A percentile compares a stretch with the other conserved stretches of the same genome.
These are phyloP conservation scores for Pleurotus salmoneostramineus DNA, from an alignment of 768 basidiomycete genomes.

Conservation along the genomic window DNA sequence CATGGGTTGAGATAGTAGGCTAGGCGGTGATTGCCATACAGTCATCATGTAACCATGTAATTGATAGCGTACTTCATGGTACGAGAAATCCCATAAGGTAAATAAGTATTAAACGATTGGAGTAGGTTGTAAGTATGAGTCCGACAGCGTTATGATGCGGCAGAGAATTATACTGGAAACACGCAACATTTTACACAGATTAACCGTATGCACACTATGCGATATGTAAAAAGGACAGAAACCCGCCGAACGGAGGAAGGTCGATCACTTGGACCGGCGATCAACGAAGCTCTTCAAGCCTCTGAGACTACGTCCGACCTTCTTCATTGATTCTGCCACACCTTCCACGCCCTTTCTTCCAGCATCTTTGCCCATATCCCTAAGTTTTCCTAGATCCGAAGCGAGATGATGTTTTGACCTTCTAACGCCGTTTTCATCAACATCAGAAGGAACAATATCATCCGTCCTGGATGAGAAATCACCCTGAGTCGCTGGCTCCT, in stretches of 20 bases:
- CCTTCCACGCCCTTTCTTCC: conserved; percentile 1
- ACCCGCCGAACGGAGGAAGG: neutral
- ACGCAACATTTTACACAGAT: neutral
- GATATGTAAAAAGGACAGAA: no score
- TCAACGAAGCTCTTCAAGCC: neutral
- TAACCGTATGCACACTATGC: neutral
- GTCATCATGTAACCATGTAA: no score
- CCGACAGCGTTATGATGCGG: no score
- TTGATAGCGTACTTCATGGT: no score
- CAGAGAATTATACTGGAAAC: neutral
- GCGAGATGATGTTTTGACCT: neutral
- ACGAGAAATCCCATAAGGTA: no score
- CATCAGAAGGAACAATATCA: neutral
- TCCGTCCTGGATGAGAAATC: neutral
- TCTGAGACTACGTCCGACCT: conserved; percentile 5
- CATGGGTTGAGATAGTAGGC: no score
- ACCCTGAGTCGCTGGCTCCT: neutral
- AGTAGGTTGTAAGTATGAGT: no score
- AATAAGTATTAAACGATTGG: no score
- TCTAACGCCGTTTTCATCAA: neutral
- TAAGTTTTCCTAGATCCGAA: neutral
- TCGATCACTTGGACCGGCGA: neutral
- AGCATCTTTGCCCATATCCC: conserved; percentile 3
- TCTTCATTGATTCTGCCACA: conserved; percentile 3
- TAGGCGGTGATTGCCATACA: no score